These are phyloP conservation scores for Bromus sterilis DNA, from an alignment of 176 grass and related monocot genomes.

Conservation along the genomic window DNA sequence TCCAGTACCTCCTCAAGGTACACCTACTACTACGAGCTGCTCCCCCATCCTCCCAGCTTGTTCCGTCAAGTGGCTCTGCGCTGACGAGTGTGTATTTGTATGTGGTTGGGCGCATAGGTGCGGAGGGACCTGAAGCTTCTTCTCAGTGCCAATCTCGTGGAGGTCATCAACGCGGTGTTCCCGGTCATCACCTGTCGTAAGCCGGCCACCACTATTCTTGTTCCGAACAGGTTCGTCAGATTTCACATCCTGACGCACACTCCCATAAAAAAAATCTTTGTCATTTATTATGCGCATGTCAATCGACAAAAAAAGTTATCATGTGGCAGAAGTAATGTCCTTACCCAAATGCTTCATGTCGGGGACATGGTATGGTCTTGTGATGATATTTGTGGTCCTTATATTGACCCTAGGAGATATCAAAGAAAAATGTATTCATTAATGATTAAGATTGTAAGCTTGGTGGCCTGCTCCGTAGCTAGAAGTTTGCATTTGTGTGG, in stretches of 20 bases:
- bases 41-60: background rate
- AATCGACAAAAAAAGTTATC: too few relatives aligned
- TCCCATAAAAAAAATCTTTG: background rate
- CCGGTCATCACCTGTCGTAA: slow-evolving; percentile 48
- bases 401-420: background rate
- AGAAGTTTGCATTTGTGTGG: background rate
- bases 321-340: background rate
- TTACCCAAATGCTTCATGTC: background rate
- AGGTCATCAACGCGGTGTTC: slow-evolving; percentile 39
- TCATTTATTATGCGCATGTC: background rate
- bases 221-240: slow-evolving; percentile 17
- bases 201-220: slow-evolving; percentile 41
- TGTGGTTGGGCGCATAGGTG: slow-evolving; percentile 25
- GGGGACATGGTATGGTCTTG: background rate
- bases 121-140: slow-evolving; percentile 60
- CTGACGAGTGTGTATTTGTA: background rate
- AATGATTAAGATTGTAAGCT: background rate
- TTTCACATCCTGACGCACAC: background rate
- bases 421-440: background rate
- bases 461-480: background rate
- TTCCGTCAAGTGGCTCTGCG: background rate
- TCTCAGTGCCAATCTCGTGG: background rate
- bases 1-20: slow-evolving; percentile 66
- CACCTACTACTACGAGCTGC: background rate
- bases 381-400: background rate